Base-by-base conservation (phyloP, 2,329 filamentous ascomycete genomes). In the Talaromyces sp. region DNA sequence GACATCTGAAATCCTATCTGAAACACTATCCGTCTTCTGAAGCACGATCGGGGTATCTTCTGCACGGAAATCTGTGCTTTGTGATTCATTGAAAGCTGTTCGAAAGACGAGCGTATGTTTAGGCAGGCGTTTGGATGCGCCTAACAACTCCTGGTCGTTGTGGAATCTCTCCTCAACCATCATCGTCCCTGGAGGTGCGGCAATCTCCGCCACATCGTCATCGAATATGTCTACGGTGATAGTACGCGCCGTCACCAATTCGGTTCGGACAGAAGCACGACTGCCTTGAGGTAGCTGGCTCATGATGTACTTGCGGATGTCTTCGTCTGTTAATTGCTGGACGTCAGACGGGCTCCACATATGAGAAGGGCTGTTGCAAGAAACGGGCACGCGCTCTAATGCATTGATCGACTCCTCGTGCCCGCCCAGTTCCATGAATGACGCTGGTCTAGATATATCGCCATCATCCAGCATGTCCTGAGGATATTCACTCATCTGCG, bases 381-480 rank as follows among this genome's bases (percentile, higher is more conserved):
- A 64, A 60, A 70, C 71, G 25, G 69, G 63, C 8, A 74, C 74
- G 64, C 78, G 71, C 67, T 77, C 77, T 19, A 81, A 67, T 10
- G 77, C 77, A 67, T 78, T 75, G 58, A 81, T 79, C 4, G 67
- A 62, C 27, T 76, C 75, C 50, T 81, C 74, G 11, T 74, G 73
- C 13, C 71, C 73, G 4, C 74, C 73, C 6, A 78, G 74, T 52
- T 75, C 74, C 58, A 80, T 69, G 61, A 82, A 81, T 10, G 82
- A 82, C 86, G 88, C 68, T 84, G 84, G 67, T 78, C 82, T 73
- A 80, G 86, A 58, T 86, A 82, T 52, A 77, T 80, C 49, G 17
- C 37, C 73, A 33, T 82, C 80, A 39, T 85, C 81, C 10, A 82
- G 77, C 2, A 79, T 78, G 50, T 67, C 62, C 27, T 69, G 67